A percentile compares a stretch with the other conserved stretches of the same genome.
phyloP scores from a whole-genome alignment of 176 grass and related monocot species.

The Coix lacrymajobi region DNA sequence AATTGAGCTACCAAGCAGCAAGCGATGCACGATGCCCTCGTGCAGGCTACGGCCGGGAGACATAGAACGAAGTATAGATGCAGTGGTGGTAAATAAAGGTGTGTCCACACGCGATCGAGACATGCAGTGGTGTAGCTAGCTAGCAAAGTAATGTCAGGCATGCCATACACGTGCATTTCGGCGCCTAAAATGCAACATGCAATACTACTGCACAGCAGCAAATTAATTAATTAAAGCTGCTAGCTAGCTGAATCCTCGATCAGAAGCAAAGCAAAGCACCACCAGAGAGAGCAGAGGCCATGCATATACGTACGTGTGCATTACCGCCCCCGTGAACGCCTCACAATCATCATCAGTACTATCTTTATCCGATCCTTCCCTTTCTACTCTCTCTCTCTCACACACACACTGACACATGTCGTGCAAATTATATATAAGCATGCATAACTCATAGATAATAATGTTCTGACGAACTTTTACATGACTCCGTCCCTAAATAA shows the following conservation, averaged over 20 bases:
- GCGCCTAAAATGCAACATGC: not conserved
- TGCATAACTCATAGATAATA: no score
- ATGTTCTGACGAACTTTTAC: no score
- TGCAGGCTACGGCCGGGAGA: conserved; percentile 8
- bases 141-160: conserved; percentile 23
- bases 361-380: no score
- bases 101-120: not conserved
- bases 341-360: no score
- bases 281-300: not conserved
- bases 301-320: not conserved
- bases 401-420: no score
- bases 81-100: not conserved
- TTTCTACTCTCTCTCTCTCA: no score
- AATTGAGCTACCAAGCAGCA: conserved; percentile 4
- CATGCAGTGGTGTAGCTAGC: not conserved
- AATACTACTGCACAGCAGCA: not conserved
- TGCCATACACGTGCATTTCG: conserved; percentile 1
- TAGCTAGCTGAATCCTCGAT: not conserved
- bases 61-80: not conserved
- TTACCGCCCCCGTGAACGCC: conserved; percentile 7
- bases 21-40: conserved; percentile 30
- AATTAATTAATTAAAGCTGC: no score
- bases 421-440: no score
- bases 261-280: not conserved
- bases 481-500: no score